Evolutionary conservation across 306 rosid species (phyloP).

Genomic region (Cucurbita ficifolia): DNA sequence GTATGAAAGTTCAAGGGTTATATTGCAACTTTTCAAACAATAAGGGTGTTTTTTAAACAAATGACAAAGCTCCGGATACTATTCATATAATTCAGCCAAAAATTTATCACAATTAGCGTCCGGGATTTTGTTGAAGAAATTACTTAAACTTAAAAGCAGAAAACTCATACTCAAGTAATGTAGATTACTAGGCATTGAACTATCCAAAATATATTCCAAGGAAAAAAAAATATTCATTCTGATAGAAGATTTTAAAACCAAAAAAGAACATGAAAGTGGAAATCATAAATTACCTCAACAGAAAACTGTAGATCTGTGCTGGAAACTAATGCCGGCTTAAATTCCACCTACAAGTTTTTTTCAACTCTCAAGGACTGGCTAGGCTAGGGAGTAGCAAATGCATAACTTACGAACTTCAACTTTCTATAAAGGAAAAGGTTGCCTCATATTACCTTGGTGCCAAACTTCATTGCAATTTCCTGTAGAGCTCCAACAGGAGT

Average conservation of each 20-base stretch:
- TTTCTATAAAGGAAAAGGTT: slow-evolving; percentile 1
- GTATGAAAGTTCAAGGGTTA: background rate
- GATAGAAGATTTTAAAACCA: background rate
- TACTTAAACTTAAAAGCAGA: background rate
- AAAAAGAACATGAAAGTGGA: background rate
- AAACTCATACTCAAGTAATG: background rate
- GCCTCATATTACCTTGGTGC: slow-evolving; percentile 56
- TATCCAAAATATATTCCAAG: background rate
- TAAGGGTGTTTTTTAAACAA: no score
- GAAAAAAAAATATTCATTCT: background rate
- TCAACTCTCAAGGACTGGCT: background rate
- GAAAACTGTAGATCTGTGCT: slow-evolving; percentile 66
- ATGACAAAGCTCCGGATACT: background rate
- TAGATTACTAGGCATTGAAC: background rate
- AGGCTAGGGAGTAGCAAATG: background rate
- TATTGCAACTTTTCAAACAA: no score
- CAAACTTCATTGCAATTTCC: slow-evolving; percentile 84
- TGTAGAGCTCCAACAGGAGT: slow-evolving; percentile 50
- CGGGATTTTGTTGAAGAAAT: background rate
- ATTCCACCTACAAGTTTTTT: slow-evolving; percentile 52
- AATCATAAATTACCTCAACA: slow-evolving; percentile 42
- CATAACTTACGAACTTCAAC: background rate
- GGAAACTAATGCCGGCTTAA: slow-evolving; percentile 46
- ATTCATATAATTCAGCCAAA: background rate
- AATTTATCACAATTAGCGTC: background rate